A percentile compares a stretch with the other conserved stretches of the same genome.
Conservation (phyloP, 192 early-diverging fungal genomes). For the Oehlia diaphana region DNA sequence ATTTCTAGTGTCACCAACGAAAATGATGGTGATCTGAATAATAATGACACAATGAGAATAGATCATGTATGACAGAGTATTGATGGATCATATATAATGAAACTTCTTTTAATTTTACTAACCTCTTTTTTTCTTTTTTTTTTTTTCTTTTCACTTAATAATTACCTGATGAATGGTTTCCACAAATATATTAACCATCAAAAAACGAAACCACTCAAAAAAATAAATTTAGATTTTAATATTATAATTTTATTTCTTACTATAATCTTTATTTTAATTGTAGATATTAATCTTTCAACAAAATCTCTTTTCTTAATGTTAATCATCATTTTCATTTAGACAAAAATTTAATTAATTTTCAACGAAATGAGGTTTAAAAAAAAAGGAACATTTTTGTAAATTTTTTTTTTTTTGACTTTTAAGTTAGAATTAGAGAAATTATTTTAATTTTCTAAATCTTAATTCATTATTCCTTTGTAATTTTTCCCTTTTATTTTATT, state of each 20-base stretch:
- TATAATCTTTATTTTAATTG: not conserved
- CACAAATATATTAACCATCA: not conserved
- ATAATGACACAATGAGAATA: not conserved
- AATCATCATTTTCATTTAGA: not conserved
- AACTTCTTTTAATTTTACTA: not conserved
- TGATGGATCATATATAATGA: not conserved
- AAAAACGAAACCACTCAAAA: not conserved
- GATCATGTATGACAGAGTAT: slow-evolving; percentile 6
- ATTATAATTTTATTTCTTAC: not conserved
- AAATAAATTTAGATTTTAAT: not conserved
- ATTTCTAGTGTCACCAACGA: not conserved
- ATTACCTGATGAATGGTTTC: not conserved
- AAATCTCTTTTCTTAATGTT: not conserved
- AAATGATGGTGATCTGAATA: slow-evolving; percentile 6
- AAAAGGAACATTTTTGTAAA: too few relatives aligned
- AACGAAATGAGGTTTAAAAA: not conserved
- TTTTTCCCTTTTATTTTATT: not conserved
- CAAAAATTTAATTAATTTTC: not conserved
- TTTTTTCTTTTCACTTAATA: not conserved
- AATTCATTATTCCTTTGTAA: not conserved
- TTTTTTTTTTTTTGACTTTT: not conserved
- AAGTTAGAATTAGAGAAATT: not conserved
- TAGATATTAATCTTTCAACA: not conserved
- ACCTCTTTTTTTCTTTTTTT: not conserved
- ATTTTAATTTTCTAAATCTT: not conserved